phyloP scores from a whole-genome alignment of 768 basidiomycete genomes.

The Kondoa subrosea region DNA sequence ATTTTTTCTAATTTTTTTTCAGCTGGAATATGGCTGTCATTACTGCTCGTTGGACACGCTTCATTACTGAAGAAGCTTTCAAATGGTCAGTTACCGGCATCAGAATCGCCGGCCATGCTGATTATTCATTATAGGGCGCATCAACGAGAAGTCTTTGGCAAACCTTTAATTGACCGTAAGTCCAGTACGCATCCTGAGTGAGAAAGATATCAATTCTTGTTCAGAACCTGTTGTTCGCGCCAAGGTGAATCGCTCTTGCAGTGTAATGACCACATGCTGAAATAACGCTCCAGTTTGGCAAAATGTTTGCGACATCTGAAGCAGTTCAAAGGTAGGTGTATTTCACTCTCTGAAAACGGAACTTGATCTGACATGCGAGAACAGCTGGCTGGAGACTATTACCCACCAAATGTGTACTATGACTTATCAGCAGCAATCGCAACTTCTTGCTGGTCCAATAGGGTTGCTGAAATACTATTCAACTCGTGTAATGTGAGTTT shows the following conservation, averaged over 20 bases:
- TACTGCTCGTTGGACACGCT: conserved; percentile 50
- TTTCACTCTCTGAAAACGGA: no score
- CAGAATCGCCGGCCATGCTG: background rate
- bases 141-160: conserved; percentile 83
- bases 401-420: conserved; percentile 42
- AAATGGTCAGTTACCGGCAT: background rate
- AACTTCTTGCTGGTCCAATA: conserved; percentile 30
- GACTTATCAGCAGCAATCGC: conserved; percentile 16
- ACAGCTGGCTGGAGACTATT: conserved; percentile 68
- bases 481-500: no score
- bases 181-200: conserved; percentile 30
- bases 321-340: conserved; percentile 59
- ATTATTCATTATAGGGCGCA: conserved; percentile 49
- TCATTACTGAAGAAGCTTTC: conserved; percentile 66
- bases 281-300: conserved; percentile 75
- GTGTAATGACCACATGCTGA: conserved; percentile 15
- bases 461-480: conserved; percentile 32
- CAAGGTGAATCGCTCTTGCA: conserved; percentile 4
- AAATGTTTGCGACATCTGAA: conserved; percentile 73
- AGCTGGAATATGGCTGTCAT: conserved; percentile 13
- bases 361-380: no score
- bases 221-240: conserved; percentile 17
- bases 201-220: no score
- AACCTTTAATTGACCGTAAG: conserved; percentile 58
- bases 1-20: no score